A percentile compares a stretch with the other conserved stretches of the same genome.
Conservation (phyloP, 1,284 basidiomycete species). For the Ganoderma boninense region DNA sequence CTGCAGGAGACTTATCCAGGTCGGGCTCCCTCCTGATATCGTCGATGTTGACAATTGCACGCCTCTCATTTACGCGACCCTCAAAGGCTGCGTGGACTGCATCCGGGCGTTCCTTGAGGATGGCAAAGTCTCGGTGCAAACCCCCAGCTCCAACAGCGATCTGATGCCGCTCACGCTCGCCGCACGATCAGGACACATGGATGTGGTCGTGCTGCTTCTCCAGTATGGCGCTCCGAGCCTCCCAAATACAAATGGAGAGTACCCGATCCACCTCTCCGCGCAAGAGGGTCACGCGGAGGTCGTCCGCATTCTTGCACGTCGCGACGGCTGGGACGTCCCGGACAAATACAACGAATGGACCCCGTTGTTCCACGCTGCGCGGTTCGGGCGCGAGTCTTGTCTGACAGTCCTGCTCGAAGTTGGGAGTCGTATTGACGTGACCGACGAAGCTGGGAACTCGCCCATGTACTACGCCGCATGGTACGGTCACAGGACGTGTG, state of each 20-base stretch:
- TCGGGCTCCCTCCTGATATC: slow-evolving; percentile 70
- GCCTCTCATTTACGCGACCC: slow-evolving; percentile 92
- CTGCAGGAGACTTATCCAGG: slow-evolving; percentile 81
- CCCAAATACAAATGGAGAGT: slow-evolving; percentile 94
- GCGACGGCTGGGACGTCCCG: slow-evolving; percentile 86
- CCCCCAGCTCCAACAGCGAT: slow-evolving; percentile 68
- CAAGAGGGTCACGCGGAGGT: slow-evolving; percentile 91
- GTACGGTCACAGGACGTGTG: slow-evolving; percentile 91
- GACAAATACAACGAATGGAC: slow-evolving; percentile 99
- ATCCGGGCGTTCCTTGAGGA: slow-evolving; percentile 81
- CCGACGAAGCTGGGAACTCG: slow-evolving; percentile 88
- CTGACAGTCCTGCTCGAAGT: slow-evolving; percentile 83
- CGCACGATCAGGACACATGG: slow-evolving; percentile 88
- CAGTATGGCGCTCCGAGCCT: slow-evolving; percentile 81
- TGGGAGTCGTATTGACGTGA: slow-evolving; percentile 76
- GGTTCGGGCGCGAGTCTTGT: slow-evolving; percentile 85
- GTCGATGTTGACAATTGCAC: slow-evolving; percentile 95
- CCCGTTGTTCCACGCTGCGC: slow-evolving; percentile 94
- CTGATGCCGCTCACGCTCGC: slow-evolving; percentile 92
- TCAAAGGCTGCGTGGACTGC: slow-evolving; percentile 86
- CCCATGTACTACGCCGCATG: slow-evolving; percentile 97
- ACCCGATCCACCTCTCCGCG: slow-evolving; percentile 98
- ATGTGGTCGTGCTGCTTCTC: slow-evolving; percentile 84
- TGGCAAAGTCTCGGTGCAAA: slow-evolving; percentile 66
- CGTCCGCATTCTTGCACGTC: slow-evolving; percentile 79